Conservation (phyloP, 208 protist genomes). For the Balamuthia mandrillaris region DNA sequence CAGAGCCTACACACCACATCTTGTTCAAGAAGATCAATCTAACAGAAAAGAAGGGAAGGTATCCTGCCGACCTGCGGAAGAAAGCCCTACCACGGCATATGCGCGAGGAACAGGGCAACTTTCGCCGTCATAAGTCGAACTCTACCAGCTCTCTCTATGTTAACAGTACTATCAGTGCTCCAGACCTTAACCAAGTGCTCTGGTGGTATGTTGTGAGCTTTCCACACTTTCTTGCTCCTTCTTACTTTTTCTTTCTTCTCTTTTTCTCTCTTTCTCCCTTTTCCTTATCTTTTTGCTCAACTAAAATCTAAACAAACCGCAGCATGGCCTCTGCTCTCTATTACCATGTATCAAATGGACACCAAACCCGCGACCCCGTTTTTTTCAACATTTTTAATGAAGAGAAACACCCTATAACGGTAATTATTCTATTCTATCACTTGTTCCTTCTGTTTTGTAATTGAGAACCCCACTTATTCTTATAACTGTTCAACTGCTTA, state of each 20-base stretch:
- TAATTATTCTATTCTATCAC: not conserved
- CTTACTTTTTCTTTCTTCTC: not conserved
- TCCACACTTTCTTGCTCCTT: not conserved
- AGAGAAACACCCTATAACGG: slow-evolving; percentile 19
- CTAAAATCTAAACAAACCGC: not conserved
- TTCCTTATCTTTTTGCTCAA: not conserved
- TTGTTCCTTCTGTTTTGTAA: not conserved
- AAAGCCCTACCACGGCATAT: no score
- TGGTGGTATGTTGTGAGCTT: no score
- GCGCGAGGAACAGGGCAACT: no score
- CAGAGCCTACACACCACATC: no score
- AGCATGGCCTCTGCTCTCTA: slow-evolving; percentile 34
- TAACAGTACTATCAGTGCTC: slow-evolving; percentile 23
- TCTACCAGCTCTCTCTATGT: slow-evolving; percentile 35
- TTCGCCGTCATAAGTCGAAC: slow-evolving; percentile 40
- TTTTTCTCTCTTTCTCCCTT: not conserved
- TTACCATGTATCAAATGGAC: not conserved
- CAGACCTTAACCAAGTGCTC: slow-evolving; percentile 9
- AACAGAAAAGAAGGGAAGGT: no score
- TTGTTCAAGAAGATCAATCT: no score
- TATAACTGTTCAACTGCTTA: not conserved
- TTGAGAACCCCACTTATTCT: not conserved
- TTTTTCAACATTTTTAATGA: slow-evolving; percentile 34
- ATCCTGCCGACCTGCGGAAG: no score
- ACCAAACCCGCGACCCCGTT: not conserved